Conservation (phyloP, 1,139 yeast genomes). For the Pichia sp. region DNA sequence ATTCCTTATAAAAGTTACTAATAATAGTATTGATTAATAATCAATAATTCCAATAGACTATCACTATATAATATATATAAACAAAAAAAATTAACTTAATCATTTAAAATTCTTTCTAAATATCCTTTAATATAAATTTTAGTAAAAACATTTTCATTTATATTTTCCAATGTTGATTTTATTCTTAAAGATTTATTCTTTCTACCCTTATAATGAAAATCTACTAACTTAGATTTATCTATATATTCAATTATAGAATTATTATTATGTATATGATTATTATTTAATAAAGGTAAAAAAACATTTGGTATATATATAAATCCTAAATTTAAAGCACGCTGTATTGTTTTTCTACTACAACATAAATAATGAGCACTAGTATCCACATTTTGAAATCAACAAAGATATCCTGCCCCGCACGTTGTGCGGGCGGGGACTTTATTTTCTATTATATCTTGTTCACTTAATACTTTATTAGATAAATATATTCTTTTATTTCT, state of each 20-base stretch:
- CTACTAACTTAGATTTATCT: not conserved
- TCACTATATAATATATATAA: conserved; percentile 2
- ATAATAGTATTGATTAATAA: not conserved
- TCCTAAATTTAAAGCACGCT: conserved; percentile 1
- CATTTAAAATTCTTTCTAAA: not conserved
- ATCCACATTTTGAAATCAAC: conserved; percentile 4
- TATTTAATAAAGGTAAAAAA: conserved; percentile 1
- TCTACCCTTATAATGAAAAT: conserved; percentile 1
- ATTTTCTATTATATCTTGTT: conserved; percentile 1
- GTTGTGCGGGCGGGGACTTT: too few relatives aligned
- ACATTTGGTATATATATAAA: not conserved
- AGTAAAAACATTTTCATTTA: conserved; percentile 1
- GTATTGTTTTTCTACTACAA: conserved; percentile 5
- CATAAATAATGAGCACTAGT: conserved; percentile 4
- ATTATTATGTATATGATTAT: conserved; percentile 1
- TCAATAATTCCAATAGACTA: conserved; percentile 1
- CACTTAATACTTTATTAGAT: conserved; percentile 1
- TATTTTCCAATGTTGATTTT: not conserved
- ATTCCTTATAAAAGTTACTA: conserved; percentile 6
- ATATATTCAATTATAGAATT: conserved; percentile 4
- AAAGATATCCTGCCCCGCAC: conserved; percentile 2
- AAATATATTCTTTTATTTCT: conserved; percentile 2
- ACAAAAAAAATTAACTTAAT: not conserved
- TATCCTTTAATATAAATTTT: conserved; percentile 1
- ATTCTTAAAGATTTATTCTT: conserved; percentile 2